These are phyloP conservation scores for Isatis lusitanica DNA, from an alignment of 441 rosid genomes.

Conservation along the genomic window DNA sequence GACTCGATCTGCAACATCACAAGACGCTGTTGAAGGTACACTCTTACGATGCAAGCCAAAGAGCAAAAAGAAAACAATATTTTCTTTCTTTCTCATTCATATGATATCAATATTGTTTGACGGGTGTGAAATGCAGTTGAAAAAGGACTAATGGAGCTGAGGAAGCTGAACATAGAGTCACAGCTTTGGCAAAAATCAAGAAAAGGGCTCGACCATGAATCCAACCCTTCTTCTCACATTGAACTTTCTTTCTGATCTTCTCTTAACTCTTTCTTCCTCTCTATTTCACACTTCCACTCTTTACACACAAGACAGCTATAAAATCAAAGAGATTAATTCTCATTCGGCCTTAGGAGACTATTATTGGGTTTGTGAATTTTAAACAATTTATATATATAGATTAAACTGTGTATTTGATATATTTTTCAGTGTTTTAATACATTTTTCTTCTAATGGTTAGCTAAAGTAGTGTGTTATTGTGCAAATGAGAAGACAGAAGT, in stretches of 20 bases:
- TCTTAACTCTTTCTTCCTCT: neutral
- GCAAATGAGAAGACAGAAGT: neutral
- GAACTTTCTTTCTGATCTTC: conserved; percentile 43
- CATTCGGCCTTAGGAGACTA: conserved; percentile 9
- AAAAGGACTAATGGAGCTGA: conserved; percentile 77
- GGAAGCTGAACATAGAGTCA: conserved; percentile 71
- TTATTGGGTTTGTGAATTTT: neutral
- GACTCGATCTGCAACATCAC: conserved; percentile 47
- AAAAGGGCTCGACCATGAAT: conserved; percentile 48
- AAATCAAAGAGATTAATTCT: neutral
- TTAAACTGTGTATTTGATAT: neutral
- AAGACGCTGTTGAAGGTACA: conserved; percentile 81
- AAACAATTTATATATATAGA: neutral
- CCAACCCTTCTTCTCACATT: conserved; percentile 36
- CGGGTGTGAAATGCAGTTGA: conserved; percentile 56
- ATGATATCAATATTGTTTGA: neutral
- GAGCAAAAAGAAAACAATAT: neutral
- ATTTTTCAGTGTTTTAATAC: neutral
- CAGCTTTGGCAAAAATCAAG: conserved; percentile 77
- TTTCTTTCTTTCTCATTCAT: neutral
- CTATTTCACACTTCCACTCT: neutral
- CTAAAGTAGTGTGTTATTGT: neutral
- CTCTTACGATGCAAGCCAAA: neutral
- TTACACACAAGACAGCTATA: neutral
- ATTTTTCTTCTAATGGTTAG: neutral